A percentile compares a stretch with the other conserved stretches of the same genome.
phyloP scores from a whole-genome alignment of 179 eudicot genomes.

The Vitellaria paradoxa region DNA sequence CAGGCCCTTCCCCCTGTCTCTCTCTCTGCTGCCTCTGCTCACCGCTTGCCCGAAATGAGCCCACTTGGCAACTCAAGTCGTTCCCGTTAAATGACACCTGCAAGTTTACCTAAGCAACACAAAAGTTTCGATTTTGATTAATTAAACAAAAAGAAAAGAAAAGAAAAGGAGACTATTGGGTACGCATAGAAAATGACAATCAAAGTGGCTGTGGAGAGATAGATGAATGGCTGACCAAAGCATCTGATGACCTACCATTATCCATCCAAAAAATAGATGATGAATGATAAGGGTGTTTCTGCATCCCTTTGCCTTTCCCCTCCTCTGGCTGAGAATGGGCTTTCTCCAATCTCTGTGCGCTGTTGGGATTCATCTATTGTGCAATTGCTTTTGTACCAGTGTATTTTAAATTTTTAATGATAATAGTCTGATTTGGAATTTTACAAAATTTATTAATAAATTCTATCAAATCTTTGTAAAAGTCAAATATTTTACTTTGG shows the following conservation, averaged over 20 bases:
- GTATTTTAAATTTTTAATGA: no score
- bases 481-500: no score
- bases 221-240: constrained; percentile 25
- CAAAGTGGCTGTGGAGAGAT: constrained; percentile 14
- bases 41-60: background rate
- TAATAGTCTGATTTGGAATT: no score
- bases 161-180: no score
- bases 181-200: constrained; percentile 4
- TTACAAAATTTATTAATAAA: no score
- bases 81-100: background rate
- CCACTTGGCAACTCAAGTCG: constrained; percentile 9
- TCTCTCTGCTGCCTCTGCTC: constrained; percentile 4
- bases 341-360: background rate
- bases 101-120: background rate
- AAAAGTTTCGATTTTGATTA: background rate
- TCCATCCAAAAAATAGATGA: background rate
- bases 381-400: no score
- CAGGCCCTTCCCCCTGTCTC: background rate
- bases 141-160: background rate
- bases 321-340: background rate
- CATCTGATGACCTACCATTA: constrained; percentile 24
- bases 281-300: background rate
- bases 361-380: no score
- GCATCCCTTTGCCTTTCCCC: background rate
- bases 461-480: no score